phyloP scores from a whole-genome alignment of 352 stramenopile genomes.

The Thraustotheca clavata region DNA sequence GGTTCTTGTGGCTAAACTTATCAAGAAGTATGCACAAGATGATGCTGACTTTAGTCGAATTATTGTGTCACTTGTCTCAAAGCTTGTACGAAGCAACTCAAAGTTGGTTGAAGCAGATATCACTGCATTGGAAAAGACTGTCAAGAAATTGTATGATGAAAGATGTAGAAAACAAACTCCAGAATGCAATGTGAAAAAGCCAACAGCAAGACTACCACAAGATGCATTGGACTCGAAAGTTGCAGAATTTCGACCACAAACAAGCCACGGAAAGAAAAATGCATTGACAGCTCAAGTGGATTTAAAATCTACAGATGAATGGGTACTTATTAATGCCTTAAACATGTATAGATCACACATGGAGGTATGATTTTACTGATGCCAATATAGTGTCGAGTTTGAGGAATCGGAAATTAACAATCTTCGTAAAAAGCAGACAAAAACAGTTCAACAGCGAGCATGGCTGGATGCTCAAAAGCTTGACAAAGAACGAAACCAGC shows the following conservation, averaged over 20 bases:
- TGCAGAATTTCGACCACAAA: conserved; percentile 11
- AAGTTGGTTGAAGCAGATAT: conserved; percentile 51
- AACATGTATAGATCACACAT: conserved; percentile 25
- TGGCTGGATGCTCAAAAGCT: conserved; percentile 51
- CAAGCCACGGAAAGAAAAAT: background rate
- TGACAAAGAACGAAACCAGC: conserved; percentile 35
- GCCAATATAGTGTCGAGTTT: conserved; percentile 37
- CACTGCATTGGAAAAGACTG: conserved; percentile 43
- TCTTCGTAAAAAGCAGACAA: conserved; percentile 44
- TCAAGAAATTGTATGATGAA: conserved; percentile 59
- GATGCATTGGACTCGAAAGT: conserved; percentile 22
- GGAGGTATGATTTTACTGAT: background rate
- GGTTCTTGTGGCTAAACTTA: conserved; percentile 38
- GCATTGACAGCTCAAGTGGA: conserved; percentile 5
- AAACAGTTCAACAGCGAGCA: conserved; percentile 32
- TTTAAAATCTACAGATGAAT: conserved; percentile 50
- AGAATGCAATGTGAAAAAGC: conserved; percentile 4
- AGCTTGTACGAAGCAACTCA: conserved; percentile 42
- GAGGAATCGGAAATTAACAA: conserved; percentile 47
- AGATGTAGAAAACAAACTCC: conserved; percentile 25
- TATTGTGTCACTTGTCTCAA: conserved; percentile 43
- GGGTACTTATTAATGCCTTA: conserved; percentile 63
- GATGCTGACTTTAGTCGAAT: conserved; percentile 44
- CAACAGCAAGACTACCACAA: conserved; percentile 1
- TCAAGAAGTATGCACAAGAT: conserved; percentile 47